Base-by-base conservation (phyloP, 2,329 filamentous ascomycete species). In the Didymella lethalis region DNA sequence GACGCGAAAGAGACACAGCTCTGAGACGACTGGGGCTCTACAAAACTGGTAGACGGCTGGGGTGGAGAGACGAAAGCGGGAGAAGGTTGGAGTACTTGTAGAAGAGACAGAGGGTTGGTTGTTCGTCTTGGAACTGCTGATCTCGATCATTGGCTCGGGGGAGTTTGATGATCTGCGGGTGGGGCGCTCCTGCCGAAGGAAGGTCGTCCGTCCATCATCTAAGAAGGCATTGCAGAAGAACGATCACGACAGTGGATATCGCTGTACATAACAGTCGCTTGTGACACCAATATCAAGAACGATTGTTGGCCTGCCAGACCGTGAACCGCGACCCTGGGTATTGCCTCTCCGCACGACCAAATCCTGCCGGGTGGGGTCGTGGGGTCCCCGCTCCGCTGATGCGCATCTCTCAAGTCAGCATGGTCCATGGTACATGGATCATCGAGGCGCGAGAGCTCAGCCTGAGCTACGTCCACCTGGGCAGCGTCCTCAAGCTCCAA, bases 331-430 rank as follows among this genome's bases (percentile, higher is more conserved):
- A 25, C 11, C 48, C 11, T 23, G 23, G 41, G 28, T n/a, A 26
- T 5, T 18, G 36, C 36, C 14, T 26, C 48, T 20, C 23, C 28
- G 44, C 44, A 31, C 28, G 20, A 7, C 26, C 6, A 20, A 10
- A 38, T 48, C 36, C 36, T 46, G 23, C 40, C 49, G 44, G 48
- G 14, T 29, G 20, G 32, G 32, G 28, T 54, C 18, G 56, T 44
- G 56, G 56, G 56, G 56, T 41, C 56, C 46, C 56, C 56, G 50
- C 56, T 23, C 18, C 32, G 45, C 50, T 59, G 50, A 59, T 49
- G 52, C 43, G 44, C 44, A 48, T 52, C n/a, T 18, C 7, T 36
- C 40, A 46, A 52, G 43, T 51, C 54, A 52, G 48, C 48, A 31
- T 18, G 18, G 18, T 18, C 18, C 18, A 18, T 18, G 18, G 18